phyloP scores from a whole-genome alignment of 768 basidiomycete genomes.

The Collybia sordida region DNA sequence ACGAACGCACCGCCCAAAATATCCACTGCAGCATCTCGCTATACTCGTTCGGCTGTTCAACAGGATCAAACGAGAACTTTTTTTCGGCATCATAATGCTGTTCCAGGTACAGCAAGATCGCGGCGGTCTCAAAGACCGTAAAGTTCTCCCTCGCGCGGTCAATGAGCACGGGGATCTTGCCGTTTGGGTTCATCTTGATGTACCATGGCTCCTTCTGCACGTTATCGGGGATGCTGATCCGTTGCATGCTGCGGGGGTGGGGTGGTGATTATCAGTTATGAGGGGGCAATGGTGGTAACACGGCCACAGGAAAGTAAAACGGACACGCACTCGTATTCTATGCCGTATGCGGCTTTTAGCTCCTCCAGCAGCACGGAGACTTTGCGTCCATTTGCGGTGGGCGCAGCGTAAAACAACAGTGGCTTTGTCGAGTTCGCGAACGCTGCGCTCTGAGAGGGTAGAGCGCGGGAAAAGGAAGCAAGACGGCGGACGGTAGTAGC shows the following conservation, averaged over 20 bases:
- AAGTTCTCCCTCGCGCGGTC: constrained; percentile 27
- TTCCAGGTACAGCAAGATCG: constrained; percentile 45
- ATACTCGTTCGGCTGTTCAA: constrained; percentile 25
- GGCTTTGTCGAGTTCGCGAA: constrained; percentile 17
- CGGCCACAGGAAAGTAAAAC: background rate
- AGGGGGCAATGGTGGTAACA: background rate
- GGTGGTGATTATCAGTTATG: background rate
- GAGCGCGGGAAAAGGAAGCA: constrained; percentile 6
- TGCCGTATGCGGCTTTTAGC: constrained; percentile 39
- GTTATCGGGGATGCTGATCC: constrained; percentile 16
- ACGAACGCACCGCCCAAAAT: constrained; percentile 32
- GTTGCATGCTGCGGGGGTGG: constrained; percentile 10
- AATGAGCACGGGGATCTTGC: constrained; percentile 38
- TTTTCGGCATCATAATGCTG: constrained; percentile 42
- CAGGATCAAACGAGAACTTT: constrained; percentile 38
- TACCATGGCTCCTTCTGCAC: constrained; percentile 32
- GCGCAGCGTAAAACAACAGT: constrained; percentile 39
- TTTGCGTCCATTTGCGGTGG: constrained; percentile 58
- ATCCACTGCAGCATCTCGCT: constrained; percentile 48
- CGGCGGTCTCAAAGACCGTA: constrained; percentile 40
- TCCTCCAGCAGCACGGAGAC: constrained; percentile 62
- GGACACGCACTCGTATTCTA: constrained; percentile 37
- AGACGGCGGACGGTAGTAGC: constrained; percentile 8
- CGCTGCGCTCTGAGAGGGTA: constrained; percentile 7
- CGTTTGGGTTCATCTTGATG: constrained; percentile 38